Base-by-base conservation (phyloP, 306 rosid genomes). In the Elaeagnus macrophylla region DNA sequence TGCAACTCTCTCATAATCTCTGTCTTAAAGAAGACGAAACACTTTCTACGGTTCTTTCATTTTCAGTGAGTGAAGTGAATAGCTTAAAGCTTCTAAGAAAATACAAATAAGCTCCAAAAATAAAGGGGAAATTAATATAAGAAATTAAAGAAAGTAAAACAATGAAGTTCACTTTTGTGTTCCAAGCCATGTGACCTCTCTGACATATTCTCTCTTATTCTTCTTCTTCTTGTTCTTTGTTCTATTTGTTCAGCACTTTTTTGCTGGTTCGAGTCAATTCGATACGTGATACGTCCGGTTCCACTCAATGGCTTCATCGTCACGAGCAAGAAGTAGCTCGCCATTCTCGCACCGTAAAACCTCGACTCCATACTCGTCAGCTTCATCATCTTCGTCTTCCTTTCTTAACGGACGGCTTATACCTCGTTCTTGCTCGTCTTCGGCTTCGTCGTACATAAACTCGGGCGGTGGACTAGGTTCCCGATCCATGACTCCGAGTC, bases 291-390 rank as follows among this genome's bases (percentile, higher is more conserved):
- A 42, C 69, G 66, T 16, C 72, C 74, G 74, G 66, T 57, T 71
- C 35, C 81, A 75, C 64, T 61, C 62, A 63, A 84, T 93, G 99
- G 96, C 96, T 7, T 87, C 95, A 41, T 88, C 99, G 17, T 93
- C 99, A 0, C 77, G 95, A 55, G 95, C 90, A 55, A 61, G 95
- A 69, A 88, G 96, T 69, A 84, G 96, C 74, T 93, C 99, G 12
- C 99, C 96, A 39, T 93, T 88, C 68, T 84, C 96, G 40, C 39
- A 84, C 61, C 83, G 99, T 16, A 93, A 93, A 60, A 75, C 95
- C 0, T 72, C 83, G 10, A 77, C 89, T 41, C 95, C 96, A 14
- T 88, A 75, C 71, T 84, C 88, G 0, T 88, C 96, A 9, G 77
- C 84, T 37, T 83, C 95, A 7, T 84, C 96, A 0, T 81, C 95